phyloP scores from a whole-genome alignment of 192 early-diverging fungal genomes.

The Backusella parvicylindrica region DNA sequence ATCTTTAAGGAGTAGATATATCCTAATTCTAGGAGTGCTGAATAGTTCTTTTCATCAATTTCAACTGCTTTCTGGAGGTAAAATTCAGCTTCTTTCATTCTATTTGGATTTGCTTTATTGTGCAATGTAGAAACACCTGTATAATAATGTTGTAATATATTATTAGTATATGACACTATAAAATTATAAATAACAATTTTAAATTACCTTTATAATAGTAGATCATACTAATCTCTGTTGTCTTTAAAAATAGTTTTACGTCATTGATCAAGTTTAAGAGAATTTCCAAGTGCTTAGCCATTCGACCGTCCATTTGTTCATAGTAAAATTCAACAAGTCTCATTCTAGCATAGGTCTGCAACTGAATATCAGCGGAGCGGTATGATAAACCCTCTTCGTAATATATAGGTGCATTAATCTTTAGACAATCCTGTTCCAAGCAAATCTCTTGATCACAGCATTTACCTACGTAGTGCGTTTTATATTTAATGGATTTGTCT shows the following conservation, averaged over 20 bases:
- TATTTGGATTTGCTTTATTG: background rate
- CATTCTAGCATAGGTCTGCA: background rate
- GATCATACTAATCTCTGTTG: background rate
- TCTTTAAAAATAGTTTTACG: background rate
- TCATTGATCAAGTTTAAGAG: background rate
- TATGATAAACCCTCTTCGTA: background rate
- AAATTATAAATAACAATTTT: background rate
- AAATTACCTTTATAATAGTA: background rate
- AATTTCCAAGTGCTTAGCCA: background rate
- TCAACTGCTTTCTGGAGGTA: background rate
- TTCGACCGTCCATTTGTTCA: background rate
- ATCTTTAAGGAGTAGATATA: background rate
- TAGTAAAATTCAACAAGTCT: background rate
- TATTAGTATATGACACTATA: background rate
- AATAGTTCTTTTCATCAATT: background rate
- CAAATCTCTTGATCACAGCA: background rate
- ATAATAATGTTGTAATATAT: background rate
- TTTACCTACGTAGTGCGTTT: background rate
- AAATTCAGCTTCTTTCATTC: background rate
- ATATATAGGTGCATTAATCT: background rate
- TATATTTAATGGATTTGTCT: background rate
- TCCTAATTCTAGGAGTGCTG: background rate
- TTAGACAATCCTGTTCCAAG: background rate
- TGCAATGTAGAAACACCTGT: background rate
- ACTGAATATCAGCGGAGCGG: background rate